Evolutionary conservation across 1,139 yeast genomes (phyloP).

Genomic region (Kodamaea arcana): DNA sequence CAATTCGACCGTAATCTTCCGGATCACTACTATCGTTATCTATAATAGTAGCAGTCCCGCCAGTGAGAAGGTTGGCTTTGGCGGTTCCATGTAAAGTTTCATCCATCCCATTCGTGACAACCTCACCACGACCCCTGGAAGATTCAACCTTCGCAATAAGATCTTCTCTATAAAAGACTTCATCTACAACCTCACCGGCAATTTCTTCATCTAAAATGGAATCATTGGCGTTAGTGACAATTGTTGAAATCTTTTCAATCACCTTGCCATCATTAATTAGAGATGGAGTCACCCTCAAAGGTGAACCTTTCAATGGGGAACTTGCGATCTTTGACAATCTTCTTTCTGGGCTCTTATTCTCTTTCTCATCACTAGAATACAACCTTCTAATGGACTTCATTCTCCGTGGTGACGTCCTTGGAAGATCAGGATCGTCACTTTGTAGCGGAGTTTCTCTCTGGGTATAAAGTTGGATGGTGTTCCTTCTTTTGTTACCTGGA

Average conservation of each 20-base stretch:
- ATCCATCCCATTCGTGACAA: too few relatives aligned
- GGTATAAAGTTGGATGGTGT: slow-evolving; percentile 20
- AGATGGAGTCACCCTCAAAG: slow-evolving; percentile 12
- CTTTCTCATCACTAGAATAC: slow-evolving; percentile 15
- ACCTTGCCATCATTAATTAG: slow-evolving; percentile 10
- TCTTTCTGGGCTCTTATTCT: slow-evolving; percentile 17
- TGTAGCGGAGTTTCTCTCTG: slow-evolving; percentile 10
- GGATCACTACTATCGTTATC: slow-evolving; percentile 27
- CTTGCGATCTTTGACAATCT: slow-evolving; percentile 12
- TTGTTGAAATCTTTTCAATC: slow-evolving; percentile 22
- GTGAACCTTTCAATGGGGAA: slow-evolving; percentile 11
- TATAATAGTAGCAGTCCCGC: slow-evolving; percentile 11
- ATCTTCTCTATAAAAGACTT: slow-evolving; percentile 23
- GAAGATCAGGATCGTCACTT: slow-evolving; percentile 8
- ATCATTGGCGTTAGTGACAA: slow-evolving; percentile 19
- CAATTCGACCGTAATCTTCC: slow-evolving; percentile 19
- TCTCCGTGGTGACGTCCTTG: slow-evolving; percentile 13
- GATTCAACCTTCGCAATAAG: slow-evolving; percentile 18
- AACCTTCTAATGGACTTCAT: slow-evolving; percentile 1
- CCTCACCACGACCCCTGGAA: neutral
- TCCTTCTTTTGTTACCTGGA: slow-evolving; percentile 20
- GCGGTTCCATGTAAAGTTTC: too few relatives aligned
- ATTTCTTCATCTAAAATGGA: slow-evolving; percentile 1
- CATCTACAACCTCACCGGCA: slow-evolving; percentile 16
- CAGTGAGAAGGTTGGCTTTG: slow-evolving; percentile 14